Evolutionary conservation across 2,329 filamentous ascomycete genomes (phyloP), one percentile per base, ranked within the genome.

Genomic region (Ceratocystis smalleyi): DNA sequence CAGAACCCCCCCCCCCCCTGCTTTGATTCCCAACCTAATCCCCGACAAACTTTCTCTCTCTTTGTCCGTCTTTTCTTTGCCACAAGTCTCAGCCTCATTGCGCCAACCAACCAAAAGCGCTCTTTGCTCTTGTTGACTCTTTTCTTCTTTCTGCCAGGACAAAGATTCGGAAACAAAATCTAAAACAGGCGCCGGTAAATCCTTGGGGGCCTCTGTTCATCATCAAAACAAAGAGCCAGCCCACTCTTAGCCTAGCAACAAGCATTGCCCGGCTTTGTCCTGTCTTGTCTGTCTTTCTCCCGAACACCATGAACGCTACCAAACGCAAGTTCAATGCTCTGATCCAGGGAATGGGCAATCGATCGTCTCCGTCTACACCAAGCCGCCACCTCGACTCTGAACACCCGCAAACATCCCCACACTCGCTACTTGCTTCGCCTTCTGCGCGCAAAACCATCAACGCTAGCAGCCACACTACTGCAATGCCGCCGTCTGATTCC

Each of bases 271-370:
- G 35, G 10, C 1, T 12, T 40, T 40, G 35, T 40, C 35, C 15
- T 27, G 47, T 51, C 47, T 24, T 27, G 47, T 51, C 47, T 24
- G 17, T 40, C 47, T 51, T 24, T 27, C 22, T 51, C 63, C 51
- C 30, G 60, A 40, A 40, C 63, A 76, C 66, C 68, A 88, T 91
- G 78, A 88, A 88, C 71, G 83, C 86, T 27, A 89, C 86, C n/a
- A 92, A 91, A 76, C 82, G 88, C 69, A 91, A 91, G 74, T 91
- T 91, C 77, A 87, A 91, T 74, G 81, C 82, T 70, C 79, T 91
- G 17, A 78, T 91, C 32, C 87, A 90, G 71, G 78, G 83, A 68
- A 79, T 86, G 69, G 82, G 82, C 70, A 81, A 59, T 35, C 55
- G 67, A 66, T 65, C 65, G 24, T 54, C 65, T 17, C 43, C 63